phyloP scores from a whole-genome alignment of 257 asterid species.

The Rubia yunnanensis region DNA sequence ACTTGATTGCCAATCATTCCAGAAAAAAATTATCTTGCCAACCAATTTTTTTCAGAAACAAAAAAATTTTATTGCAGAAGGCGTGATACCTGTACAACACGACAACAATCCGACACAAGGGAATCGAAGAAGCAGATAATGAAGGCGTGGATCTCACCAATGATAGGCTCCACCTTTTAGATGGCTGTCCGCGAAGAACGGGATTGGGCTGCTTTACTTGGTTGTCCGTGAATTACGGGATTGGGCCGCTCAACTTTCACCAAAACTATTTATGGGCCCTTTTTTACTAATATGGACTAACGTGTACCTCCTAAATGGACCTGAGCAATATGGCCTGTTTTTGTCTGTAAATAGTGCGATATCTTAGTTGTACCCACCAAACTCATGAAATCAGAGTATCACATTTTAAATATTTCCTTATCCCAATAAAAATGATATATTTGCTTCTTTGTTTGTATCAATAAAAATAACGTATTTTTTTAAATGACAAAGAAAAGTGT shows the following conservation, averaged over 20 bases:
- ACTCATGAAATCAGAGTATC: too few species aligned
- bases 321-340: not conserved
- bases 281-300: not conserved
- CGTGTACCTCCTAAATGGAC: too few species aligned
- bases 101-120: not conserved
- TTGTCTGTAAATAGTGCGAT: too few species aligned
- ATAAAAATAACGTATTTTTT: too few species aligned
- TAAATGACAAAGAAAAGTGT: too few species aligned
- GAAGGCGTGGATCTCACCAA: not conserved
- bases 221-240: slow-evolving; percentile 3
- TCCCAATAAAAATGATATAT: too few species aligned
- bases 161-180: not conserved
- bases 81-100: not conserved
- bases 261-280: not conserved
- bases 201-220: slow-evolving; percentile 5
- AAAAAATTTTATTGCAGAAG: not conserved
- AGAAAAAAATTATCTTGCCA: not conserved
- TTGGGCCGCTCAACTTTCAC: not conserved
- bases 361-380: too few species aligned
- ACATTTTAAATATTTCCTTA: too few species aligned
- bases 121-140: not conserved
- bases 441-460: too few species aligned
- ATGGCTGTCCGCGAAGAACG: slow-evolving; percentile 2
- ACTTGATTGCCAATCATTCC: not conserved
- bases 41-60: not conserved